A percentile compares a stretch with the other conserved stretches of the same genome.
Conservation (phyloP, 2,329 filamentous ascomycete genomes). For the Alternaria angustiovoidea region DNA sequence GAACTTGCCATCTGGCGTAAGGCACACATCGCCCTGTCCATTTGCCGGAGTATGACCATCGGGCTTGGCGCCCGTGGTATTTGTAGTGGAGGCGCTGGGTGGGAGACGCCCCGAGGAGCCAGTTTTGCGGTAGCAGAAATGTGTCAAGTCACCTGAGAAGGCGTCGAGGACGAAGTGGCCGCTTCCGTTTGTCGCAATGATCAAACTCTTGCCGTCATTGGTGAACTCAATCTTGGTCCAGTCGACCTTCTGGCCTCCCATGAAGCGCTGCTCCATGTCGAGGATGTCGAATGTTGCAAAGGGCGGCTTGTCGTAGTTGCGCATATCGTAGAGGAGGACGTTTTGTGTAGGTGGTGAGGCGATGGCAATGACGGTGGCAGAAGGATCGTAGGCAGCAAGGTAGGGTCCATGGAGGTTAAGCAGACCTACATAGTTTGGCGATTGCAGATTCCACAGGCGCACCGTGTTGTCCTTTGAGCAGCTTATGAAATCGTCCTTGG, state of each 20-base stretch:
- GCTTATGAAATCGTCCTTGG: constrained; percentile 89
- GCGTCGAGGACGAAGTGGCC: constrained; percentile 95
- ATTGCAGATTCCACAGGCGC: constrained; percentile 86
- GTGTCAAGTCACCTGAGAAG: constrained; percentile 81
- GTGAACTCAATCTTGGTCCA: constrained; percentile 97
- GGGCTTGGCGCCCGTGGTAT: constrained; percentile 63
- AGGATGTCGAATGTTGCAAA: constrained; percentile 86
- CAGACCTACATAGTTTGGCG: constrained; percentile 79
- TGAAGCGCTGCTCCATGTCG: constrained; percentile 63
- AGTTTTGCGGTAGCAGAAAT: constrained; percentile 67
- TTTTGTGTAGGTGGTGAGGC: constrained; percentile 81
- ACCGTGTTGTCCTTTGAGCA: constrained; percentile 91
- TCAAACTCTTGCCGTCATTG: constrained; percentile 88
- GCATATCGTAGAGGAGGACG: constrained; percentile 88
- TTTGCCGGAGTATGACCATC: constrained; percentile 46
- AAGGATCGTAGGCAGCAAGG: constrained; percentile 89
- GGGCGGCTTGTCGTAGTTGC: constrained; percentile 91
- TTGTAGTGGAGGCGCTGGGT: constrained; percentile 54
- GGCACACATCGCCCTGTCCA: constrained; percentile 79
- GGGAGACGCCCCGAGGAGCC: constrained; percentile 56
- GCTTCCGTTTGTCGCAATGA: constrained; percentile 82
- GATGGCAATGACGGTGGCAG: constrained; percentile 88
- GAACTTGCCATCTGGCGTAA: constrained; percentile 88
- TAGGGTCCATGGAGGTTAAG: constrained; percentile 82
- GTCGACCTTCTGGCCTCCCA: constrained; percentile 61